Evolutionary conservation across 1,284 basidiomycete species (phyloP).

Genomic region (Agroathelia rolfsii): DNA sequence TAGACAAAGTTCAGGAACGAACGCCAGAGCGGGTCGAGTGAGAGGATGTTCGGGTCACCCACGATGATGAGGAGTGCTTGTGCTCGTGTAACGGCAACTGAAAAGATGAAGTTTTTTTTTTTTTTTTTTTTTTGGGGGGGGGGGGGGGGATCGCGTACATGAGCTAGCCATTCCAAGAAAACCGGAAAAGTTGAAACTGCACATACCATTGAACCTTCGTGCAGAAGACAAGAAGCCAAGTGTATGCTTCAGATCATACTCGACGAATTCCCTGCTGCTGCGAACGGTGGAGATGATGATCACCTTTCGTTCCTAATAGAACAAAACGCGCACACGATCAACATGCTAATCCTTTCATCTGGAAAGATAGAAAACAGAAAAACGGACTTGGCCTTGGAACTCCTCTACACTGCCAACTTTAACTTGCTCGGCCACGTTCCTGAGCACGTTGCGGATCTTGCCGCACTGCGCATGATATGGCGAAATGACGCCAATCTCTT

Average conservation of each 20-base stretch:
- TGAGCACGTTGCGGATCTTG: constrained; percentile 32
- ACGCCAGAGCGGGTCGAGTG: constrained; percentile 41
- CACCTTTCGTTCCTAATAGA: constrained; percentile 27
- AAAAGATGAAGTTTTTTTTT: too few species aligned
- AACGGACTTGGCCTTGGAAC: constrained; percentile 47
- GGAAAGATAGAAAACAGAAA: not conserved
- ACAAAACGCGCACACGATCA: too few species aligned
- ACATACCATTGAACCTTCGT: constrained; percentile 34
- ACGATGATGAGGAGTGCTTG: constrained; percentile 48
- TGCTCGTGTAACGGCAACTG: constrained; percentile 34
- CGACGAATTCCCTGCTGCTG: constrained; percentile 26
- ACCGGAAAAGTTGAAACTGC: too few species aligned
- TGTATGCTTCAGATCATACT: constrained; percentile 31
- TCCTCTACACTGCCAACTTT: constrained; percentile 54
- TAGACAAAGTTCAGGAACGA: constrained; percentile 43
- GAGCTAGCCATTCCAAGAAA: constrained; percentile 3
- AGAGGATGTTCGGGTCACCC: constrained; percentile 43
- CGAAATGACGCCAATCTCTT: constrained; percentile 43
- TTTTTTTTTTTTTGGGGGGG: too few species aligned
- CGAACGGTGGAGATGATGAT: constrained; percentile 39
- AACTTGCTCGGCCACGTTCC: constrained; percentile 24
- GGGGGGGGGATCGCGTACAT: constrained; percentile 3
- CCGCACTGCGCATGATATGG: constrained; percentile 46
- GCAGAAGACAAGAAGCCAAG: constrained; percentile 37
- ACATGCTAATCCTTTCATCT: not conserved